Percentiles rank a stretch among this genome's conserved stretches.
These are phyloP conservation scores for Colletotrichum euphorbiae DNA, from an alignment of 2,329 filamentous ascomycete genomes.

Conservation along the genomic window DNA sequence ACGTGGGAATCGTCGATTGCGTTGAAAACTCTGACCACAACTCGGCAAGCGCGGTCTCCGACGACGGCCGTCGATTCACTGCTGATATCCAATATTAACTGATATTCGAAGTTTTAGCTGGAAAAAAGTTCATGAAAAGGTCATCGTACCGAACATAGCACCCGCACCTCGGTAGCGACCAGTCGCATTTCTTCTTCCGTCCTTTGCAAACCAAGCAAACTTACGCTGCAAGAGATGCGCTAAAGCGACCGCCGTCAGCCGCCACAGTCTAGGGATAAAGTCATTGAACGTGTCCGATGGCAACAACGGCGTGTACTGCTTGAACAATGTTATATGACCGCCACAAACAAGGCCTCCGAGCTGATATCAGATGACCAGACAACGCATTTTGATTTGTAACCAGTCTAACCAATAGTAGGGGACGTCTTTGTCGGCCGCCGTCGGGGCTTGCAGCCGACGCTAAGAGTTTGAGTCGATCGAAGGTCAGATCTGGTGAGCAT, in stretches of 20 bases:
- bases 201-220: background rate
- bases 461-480: background rate
- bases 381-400: slow-evolving; percentile 11
- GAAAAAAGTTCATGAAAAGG: background rate
- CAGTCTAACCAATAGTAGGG: background rate
- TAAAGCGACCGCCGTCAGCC: background rate
- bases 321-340: background rate
- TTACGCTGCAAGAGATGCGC: background rate
- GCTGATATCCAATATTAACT: background rate
- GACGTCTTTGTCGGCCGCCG: background rate
- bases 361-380: background rate
- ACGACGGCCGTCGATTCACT: too few species aligned
- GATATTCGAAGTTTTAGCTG: too few species aligned
- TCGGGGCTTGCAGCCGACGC: slow-evolving; percentile 20
- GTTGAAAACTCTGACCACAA: too few species aligned
- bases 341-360: background rate
- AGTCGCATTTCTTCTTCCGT: background rate
- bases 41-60: too few species aligned
- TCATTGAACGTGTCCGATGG: background rate
- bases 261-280: background rate
- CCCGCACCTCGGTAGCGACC: background rate
- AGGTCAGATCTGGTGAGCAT: background rate
- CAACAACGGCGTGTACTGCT: background rate
- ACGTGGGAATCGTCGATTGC: too few species aligned
- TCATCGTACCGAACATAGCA: background rate